These are phyloP conservation scores for Polyporus arcularius DNA, from an alignment of 768 basidiomycete species.

Conservation along the genomic window DNA sequence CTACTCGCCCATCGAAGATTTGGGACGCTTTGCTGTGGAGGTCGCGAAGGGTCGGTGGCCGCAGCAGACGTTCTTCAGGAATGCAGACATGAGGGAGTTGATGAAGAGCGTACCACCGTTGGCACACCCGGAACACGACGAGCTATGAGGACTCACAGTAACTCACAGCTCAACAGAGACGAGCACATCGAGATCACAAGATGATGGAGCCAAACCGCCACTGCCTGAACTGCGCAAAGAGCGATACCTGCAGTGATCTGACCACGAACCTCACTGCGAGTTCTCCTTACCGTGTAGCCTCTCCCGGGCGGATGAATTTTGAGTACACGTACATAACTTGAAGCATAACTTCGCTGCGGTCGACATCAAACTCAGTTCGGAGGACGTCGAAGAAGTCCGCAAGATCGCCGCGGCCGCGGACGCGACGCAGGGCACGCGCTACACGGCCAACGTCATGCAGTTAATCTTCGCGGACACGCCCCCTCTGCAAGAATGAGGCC, in stretches of 20 bases:
- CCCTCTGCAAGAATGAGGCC: constrained; percentile 3
- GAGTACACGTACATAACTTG: constrained; percentile 10
- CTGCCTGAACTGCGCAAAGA: no score
- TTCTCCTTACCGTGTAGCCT: no score
- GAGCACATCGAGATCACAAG: no score
- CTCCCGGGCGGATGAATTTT: no score
- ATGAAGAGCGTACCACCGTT: constrained; percentile 10
- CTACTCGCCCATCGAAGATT: constrained; percentile 25
- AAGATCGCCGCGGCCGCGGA: constrained; percentile 19
- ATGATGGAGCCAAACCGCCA: no score
- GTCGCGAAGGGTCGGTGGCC: constrained; percentile 52
- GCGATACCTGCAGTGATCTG: no score
- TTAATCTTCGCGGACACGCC: constrained; percentile 28
- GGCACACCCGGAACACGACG: background rate
- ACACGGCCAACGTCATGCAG: constrained; percentile 15
- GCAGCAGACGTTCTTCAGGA: constrained; percentile 35
- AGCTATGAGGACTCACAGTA: background rate
- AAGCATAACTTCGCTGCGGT: constrained; percentile 26
- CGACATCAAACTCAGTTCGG: constrained; percentile 20
- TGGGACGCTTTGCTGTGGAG: constrained; percentile 48
- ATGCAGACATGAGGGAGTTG: constrained; percentile 24
- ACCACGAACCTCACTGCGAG: no score
- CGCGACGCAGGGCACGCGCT: constrained; percentile 19
- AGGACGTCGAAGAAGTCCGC: constrained; percentile 27
- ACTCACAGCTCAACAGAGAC: no score